A percentile compares a stretch with the other conserved stretches of the same genome.
These are phyloP conservation scores for Achlya hypogyna DNA, from an alignment of 352 stramenopile genomes.

Conservation along the genomic window DNA sequence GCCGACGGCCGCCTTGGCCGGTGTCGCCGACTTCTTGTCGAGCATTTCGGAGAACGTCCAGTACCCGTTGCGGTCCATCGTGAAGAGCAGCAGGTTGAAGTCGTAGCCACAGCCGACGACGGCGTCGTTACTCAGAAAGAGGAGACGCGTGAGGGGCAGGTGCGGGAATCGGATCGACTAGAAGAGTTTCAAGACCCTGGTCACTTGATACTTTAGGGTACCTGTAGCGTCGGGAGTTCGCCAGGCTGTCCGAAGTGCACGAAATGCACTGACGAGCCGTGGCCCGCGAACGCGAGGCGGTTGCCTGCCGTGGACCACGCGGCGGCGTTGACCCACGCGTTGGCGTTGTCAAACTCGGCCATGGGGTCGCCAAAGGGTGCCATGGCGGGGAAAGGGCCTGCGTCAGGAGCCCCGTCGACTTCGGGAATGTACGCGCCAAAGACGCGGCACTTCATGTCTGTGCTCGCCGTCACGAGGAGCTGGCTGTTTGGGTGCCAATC, in stretches of 20 bases:
- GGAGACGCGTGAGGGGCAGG: conserved; percentile 73
- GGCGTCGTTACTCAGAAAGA: conserved; percentile 85
- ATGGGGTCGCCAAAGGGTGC: conserved; percentile 73
- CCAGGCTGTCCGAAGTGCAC: conserved; percentile 70
- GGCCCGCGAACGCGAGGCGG: conserved; percentile 80
- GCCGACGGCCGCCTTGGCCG: background rate
- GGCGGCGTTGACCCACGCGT: conserved; percentile 87
- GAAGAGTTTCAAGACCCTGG: background rate
- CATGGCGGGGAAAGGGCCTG: conserved; percentile 61
- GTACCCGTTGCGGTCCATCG: conserved; percentile 59
- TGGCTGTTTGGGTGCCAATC: conserved; percentile 91
- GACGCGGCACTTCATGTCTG: conserved; percentile 90
- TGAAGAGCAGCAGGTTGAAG: conserved; percentile 89
- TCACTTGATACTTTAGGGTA: conserved; percentile 16
- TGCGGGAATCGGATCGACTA: conserved; percentile 83
- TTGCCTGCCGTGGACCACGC: conserved; percentile 87
- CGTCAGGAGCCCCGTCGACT: conserved; percentile 62
- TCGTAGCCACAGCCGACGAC: conserved; percentile 86
- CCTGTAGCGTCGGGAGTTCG: conserved; percentile 65
- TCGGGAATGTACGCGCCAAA: conserved; percentile 83
- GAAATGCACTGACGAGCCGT: conserved; percentile 88
- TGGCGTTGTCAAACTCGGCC: conserved; percentile 81
- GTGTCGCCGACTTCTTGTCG: conserved; percentile 2
- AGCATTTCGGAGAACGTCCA: conserved; percentile 28
- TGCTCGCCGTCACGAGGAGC: conserved; percentile 85